phyloP scores from a whole-genome alignment of 129 eudicot species.

The Smallanthus sonchifolius region DNA sequence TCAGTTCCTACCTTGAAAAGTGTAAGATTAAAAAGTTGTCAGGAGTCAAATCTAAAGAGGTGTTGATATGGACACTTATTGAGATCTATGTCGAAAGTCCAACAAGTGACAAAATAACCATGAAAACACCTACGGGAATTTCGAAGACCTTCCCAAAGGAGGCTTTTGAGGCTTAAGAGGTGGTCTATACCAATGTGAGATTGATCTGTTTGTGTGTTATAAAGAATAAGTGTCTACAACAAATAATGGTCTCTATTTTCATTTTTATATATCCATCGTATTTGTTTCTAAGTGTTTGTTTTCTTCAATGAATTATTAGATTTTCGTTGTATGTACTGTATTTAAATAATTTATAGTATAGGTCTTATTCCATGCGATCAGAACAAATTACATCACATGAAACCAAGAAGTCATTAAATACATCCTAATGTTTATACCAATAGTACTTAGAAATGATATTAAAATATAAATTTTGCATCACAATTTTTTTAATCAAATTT shows the following conservation, averaged over 20 bases:
- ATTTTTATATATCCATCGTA: background rate
- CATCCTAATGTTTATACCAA: background rate
- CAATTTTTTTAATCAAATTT: too few species aligned
- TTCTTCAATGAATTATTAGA: background rate
- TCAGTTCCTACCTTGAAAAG: constrained; percentile 38
- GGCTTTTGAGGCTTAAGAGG: constrained; percentile 29
- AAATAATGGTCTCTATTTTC: background rate
- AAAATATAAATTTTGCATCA: too few species aligned
- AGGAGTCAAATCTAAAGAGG: constrained; percentile 61
- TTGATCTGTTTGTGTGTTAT: too few species aligned
- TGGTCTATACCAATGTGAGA: too few species aligned
- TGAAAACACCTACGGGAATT: constrained; percentile 49
- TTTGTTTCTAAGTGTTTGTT: background rate
- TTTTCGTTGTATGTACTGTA: background rate
- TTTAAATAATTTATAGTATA: too few species aligned
- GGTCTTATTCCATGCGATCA: too few species aligned
- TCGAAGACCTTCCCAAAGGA: constrained; percentile 31
- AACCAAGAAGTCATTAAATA: background rate
- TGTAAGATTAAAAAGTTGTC: constrained; percentile 50
- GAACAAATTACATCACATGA: background rate
- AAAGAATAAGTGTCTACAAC: background rate
- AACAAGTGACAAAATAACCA: constrained; percentile 38
- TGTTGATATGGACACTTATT: constrained; percentile 43
- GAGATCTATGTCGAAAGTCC: constrained; percentile 42
- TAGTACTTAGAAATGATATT: too few species aligned